Percentiles rank a stretch among this genome's conserved stretches.
phyloP scores from a whole-genome alignment of 129 eudicot species.

The Saussurea involucrata region DNA sequence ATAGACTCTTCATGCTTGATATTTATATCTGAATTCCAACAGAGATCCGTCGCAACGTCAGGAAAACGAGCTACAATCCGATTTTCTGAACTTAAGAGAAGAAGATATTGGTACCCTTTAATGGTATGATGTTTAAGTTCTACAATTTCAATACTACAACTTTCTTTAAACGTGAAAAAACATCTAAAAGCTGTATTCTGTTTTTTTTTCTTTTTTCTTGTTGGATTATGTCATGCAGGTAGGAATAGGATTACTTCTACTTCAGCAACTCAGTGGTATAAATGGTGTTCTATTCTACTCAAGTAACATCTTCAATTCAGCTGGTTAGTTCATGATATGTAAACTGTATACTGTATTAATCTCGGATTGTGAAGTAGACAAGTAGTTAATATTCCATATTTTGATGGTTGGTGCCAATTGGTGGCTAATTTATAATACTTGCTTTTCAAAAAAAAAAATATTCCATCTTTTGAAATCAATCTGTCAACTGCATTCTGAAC shows the following conservation, averaged over 20 bases:
- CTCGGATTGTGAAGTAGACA: no score
- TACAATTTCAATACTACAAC: background rate
- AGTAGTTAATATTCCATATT: background rate
- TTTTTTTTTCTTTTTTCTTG: background rate
- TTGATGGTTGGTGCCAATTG: no score
- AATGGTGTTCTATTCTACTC: slow-evolving; percentile 83
- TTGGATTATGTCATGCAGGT: slow-evolving; percentile 42
- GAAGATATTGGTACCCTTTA: slow-evolving; percentile 76
- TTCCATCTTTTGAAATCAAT: no score
- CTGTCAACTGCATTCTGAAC: slow-evolving; percentile 9
- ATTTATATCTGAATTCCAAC: slow-evolving; percentile 11
- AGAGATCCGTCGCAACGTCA: slow-evolving; percentile 73
- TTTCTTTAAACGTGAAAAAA: background rate
- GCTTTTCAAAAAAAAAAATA: no score
- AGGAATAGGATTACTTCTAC: slow-evolving; percentile 75
- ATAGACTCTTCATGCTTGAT: background rate
- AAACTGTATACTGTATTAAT: background rate
- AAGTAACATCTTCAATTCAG: slow-evolving; percentile 63
- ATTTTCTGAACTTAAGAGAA: slow-evolving; percentile 57
- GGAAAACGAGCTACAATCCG: slow-evolving; percentile 58
- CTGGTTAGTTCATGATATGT: slow-evolving; percentile 50
- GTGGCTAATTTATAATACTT: no score
- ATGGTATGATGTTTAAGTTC: slow-evolving; percentile 44
- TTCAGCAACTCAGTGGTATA: slow-evolving; percentile 87
- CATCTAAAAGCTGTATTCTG: background rate